Evolutionary conservation across 1,284 basidiomycete genomes (phyloP).

Genomic region (Leccinum ponderosum): DNA sequence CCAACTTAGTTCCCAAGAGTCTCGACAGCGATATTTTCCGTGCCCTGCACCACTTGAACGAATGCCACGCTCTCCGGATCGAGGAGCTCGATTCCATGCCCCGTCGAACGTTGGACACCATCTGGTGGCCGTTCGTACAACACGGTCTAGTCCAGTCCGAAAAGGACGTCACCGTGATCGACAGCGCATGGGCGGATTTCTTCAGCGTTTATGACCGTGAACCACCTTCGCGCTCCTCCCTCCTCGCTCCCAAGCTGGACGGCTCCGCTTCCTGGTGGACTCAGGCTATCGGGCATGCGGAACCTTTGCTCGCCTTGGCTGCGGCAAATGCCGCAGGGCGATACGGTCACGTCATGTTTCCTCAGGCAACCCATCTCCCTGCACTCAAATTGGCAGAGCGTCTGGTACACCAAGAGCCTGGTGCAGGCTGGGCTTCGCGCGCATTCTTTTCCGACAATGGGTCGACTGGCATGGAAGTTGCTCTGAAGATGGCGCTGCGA

Average conservation of each 20-base stretch:
- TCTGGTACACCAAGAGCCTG: slow-evolving; percentile 70
- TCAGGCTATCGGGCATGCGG: slow-evolving; percentile 86
- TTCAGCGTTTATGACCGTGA: slow-evolving; percentile 65
- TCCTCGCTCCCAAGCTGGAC: slow-evolving; percentile 79
- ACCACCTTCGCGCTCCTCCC: slow-evolving; percentile 32
- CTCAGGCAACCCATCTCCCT: slow-evolving; percentile 84
- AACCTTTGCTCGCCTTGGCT: slow-evolving; percentile 78
- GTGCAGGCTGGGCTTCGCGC: slow-evolving; percentile 86
- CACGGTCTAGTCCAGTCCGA: slow-evolving; percentile 73
- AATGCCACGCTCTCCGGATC: slow-evolving; percentile 63
- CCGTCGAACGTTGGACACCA: slow-evolving; percentile 68
- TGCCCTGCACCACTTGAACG: slow-evolving; percentile 64
- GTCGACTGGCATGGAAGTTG: slow-evolving; percentile 95
- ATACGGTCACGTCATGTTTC: slow-evolving; percentile 98
- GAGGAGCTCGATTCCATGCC: slow-evolving; percentile 78
- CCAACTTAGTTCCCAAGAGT: slow-evolving; percentile 40
- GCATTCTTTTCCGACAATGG: slow-evolving; percentile 96
- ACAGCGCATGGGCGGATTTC: slow-evolving; percentile 88
- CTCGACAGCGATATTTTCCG: slow-evolving; percentile 45
- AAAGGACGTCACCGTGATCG: slow-evolving; percentile 85
- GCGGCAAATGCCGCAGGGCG: slow-evolving; percentile 90
- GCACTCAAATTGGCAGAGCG: slow-evolving; percentile 80
- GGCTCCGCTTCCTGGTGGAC: slow-evolving; percentile 99
- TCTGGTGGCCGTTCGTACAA: slow-evolving; percentile 99
- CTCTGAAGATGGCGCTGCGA: slow-evolving; percentile 94